Base-by-base conservation (phyloP, 2,329 filamentous ascomycete genomes). In the Fusarium liriodendri region DNA sequence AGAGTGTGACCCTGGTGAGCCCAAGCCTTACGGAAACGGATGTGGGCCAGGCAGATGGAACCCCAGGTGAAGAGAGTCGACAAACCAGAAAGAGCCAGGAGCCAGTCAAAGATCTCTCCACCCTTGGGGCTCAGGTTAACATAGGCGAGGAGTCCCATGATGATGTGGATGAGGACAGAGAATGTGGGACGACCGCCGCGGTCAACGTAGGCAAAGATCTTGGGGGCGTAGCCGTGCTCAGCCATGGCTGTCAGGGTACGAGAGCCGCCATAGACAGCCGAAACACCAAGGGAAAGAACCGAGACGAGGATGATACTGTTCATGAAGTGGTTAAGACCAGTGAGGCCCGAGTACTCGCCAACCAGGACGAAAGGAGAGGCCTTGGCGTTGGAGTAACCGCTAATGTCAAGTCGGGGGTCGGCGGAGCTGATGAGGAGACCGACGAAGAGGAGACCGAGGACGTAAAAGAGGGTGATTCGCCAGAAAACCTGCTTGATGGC, bases 401-500 rank as follows among this genome's bases (percentile, higher is more conserved):
- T 76, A 20, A 77, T 78, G 45, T 79, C 68, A 9, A 89, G 82
- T n/a, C 90, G 84, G 18, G 78, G 78, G 5, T 78, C 65, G 61
- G 87, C 85, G 29, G 83, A 82, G 52, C 82, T 81, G 69, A 87
- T 80, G 10, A 87, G 81, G 14, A 88, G 82, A 37, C 86, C 86
- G 62, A 87, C 82, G 59, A 87, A 86, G 79, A 86, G 84, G 33
- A 88, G 83, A 62, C 85, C 85, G 1, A 88, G 79, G 62, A 88
- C 80, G 73, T 87, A 88, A 76, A 88, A 88, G 59, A 87, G 79
- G 20, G 85, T 85, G 66, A 87, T 86, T 78, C 86, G 85, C 86
- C 85, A 87, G 76, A 87, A 87, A 32, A 87, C 93, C 81, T 95
- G 94, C 85, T 95, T 95, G 79, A 95, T 90, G 3, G 94, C 94